phyloP scores from a whole-genome alignment of 306 rosid genomes.

The Malus orientalis region DNA sequence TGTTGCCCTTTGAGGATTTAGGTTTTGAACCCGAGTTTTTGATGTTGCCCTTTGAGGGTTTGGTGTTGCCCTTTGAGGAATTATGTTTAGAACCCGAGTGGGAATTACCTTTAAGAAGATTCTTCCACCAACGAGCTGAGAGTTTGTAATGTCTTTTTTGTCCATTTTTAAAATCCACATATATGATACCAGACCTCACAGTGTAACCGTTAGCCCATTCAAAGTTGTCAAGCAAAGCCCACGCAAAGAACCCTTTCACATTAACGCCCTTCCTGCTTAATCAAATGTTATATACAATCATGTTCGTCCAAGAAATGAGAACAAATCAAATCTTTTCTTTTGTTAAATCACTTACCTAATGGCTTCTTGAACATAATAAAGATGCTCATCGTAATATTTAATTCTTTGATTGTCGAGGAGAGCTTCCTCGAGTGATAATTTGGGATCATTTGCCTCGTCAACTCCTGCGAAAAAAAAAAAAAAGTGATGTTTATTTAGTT shows the following conservation, averaged over 20 bases:
- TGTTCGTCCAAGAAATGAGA: background rate
- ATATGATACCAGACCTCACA: slow-evolving; percentile 23
- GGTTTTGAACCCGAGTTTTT: background rate
- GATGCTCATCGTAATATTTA: slow-evolving; percentile 31
- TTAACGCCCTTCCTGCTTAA: slow-evolving; percentile 30
- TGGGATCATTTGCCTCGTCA: slow-evolving; percentile 26
- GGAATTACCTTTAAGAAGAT: background rate
- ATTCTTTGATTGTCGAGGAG: slow-evolving; percentile 33
- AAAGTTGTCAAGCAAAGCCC: slow-evolving; percentile 45
- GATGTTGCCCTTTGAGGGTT: background rate
- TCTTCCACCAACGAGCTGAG: slow-evolving; percentile 22
- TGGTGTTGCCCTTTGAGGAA: background rate
- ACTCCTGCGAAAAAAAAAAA: slow-evolving; percentile 12
- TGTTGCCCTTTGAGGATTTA: background rate
- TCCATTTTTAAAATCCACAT: slow-evolving; percentile 16
- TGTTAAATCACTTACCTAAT: slow-evolving; percentile 27
- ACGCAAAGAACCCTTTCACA: slow-evolving; percentile 38
- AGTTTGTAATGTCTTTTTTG: slow-evolving; percentile 22
- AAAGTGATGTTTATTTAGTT: background rate
- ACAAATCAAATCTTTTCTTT: background rate
- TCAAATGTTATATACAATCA: background rate
- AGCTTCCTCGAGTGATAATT: slow-evolving; percentile 22
- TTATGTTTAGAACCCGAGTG: background rate
- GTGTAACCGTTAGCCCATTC: slow-evolving; percentile 35
- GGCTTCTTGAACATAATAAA: slow-evolving; percentile 27